These are phyloP conservation scores for Jacaranda mimosifolia DNA, from an alignment of 257 asterid species.

Conservation along the genomic window DNA sequence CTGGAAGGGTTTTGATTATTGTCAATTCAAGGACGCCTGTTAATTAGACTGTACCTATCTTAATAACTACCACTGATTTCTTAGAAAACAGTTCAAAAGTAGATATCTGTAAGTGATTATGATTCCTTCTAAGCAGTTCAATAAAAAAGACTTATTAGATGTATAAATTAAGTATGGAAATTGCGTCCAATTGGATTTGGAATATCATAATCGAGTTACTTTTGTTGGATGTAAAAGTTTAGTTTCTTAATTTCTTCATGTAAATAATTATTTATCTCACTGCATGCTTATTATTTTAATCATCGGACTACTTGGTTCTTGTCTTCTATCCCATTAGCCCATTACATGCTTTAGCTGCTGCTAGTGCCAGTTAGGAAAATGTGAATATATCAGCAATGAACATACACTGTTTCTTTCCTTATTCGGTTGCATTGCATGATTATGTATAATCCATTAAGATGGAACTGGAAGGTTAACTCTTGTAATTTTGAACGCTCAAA, in stretches of 20 bases:
- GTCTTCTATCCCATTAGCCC: neutral
- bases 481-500: too few relatives aligned
- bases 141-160: conserved; percentile 35
- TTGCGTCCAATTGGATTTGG: conserved; percentile 22
- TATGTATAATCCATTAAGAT: neutral
- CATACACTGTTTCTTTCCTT: neutral
- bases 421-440: neutral
- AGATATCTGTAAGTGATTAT: neutral
- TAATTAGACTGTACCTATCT: conserved; percentile 14
- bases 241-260: conserved; percentile 21
- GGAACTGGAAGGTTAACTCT: neutral
- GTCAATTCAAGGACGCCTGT: conserved; percentile 16
- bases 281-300: neutral
- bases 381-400: neutral
- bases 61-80: neutral
- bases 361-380: neutral
- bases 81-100: neutral
- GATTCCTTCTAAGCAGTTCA: conserved; percentile 11
- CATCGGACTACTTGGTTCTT: neutral
- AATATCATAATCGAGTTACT: conserved; percentile 15
- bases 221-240: conserved; percentile 27
- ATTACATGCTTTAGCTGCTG: conserved; percentile 9
- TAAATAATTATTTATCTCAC: conserved; percentile 19
- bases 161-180: conserved; percentile 13
- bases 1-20: conserved; percentile 2